Evolutionary conservation across 2,329 filamentous ascomycete species (phyloP).

Genomic region (Cercospora citrullina): DNA sequence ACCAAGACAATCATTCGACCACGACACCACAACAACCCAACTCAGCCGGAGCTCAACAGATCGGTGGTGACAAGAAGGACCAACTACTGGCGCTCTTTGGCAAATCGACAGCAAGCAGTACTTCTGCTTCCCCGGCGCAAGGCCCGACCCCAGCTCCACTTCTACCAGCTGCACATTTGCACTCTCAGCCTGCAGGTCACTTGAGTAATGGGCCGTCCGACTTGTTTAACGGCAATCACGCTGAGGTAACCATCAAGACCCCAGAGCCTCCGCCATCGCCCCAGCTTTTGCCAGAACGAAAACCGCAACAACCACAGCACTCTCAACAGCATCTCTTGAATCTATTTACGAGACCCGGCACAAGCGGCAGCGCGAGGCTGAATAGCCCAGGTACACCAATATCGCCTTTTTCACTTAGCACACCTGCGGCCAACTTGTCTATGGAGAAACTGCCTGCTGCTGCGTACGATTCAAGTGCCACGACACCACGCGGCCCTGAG

Average conservation of each 20-base stretch:
- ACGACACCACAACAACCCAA: slow-evolving; percentile 11
- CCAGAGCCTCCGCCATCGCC: slow-evolving; percentile 34
- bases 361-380: slow-evolving; percentile 6
- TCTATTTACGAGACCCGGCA: slow-evolving; percentile 32
- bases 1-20: slow-evolving; percentile 18
- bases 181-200: slow-evolving; percentile 3
- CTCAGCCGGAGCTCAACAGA: not conserved
- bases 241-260: slow-evolving; percentile 17
- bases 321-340: slow-evolving; percentile 33
- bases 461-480: slow-evolving; percentile 7
- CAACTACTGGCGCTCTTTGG: slow-evolving; percentile 36
- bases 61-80: slow-evolving; percentile 30
- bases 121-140: slow-evolving; percentile 5
- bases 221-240: slow-evolving; percentile 21
- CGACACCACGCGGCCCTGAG: slow-evolving; percentile 6
- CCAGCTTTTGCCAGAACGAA: slow-evolving; percentile 29
- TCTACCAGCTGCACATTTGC: not conserved
- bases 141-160: not conserved
- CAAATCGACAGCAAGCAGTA: slow-evolving; percentile 17
- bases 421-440: slow-evolving; percentile 26
- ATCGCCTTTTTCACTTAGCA: slow-evolving; percentile 37
- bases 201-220: slow-evolving; percentile 19
- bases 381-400: slow-evolving; percentile 36
- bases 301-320: slow-evolving; percentile 19
- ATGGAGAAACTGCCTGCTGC: slow-evolving; percentile 16